Evolutionary conservation across 169 alveolate genomes (phyloP), one percentile per base, ranked within the genome.

Genomic region (Perkinsus olseni): DNA sequence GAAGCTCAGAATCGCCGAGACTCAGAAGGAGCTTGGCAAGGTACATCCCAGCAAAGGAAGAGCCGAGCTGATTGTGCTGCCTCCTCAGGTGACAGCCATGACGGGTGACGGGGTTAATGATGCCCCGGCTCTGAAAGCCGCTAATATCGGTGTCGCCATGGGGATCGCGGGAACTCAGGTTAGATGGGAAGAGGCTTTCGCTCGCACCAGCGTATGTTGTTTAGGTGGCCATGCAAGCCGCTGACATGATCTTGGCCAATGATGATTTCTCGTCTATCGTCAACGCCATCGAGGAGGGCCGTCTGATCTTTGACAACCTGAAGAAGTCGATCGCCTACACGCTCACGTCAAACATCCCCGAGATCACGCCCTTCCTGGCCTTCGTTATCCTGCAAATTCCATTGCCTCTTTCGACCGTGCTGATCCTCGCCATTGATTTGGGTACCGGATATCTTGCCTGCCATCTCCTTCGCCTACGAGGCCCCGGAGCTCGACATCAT

Each of bases 61-160:
- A n/a, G n/a, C n/a, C 94, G 96, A 39, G 96, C 24, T 17, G 24
- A 45, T 45, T 17, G 17, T 45, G 17, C 17, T 6, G 62, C 24
- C 62, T 10, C 98, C 97, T 39, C 95, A 97, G 91, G 96, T 98
- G 90, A 98, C 98, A 0, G 99, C 98, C 38, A 98, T 97, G 93
- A 97, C 99, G n/a, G 99, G 99, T 38, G 99, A 97, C 94, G 99
- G 99, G 50, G 97, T 98, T 11, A 97, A 97, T 94, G 99, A 97
- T 93, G 99, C 99, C 13, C 98, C 99, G 21, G 99, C 99, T 38
- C 95, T 97, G n/a, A 96, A 97, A 94, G 94, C 97, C 39, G 96
- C 96, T 74, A 98, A 98, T 95, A 98, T 98, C 1, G 99, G 99
- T 38, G 97, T 98, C 93, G 98, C 99, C 74, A 98, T 98, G 99